Percentiles rank a stretch among this genome's conserved stretches.
These are phyloP conservation scores for Pythium rhizo-oryzae DNA, from an alignment of 352 stramenopile species.

Conservation along the genomic window DNA sequence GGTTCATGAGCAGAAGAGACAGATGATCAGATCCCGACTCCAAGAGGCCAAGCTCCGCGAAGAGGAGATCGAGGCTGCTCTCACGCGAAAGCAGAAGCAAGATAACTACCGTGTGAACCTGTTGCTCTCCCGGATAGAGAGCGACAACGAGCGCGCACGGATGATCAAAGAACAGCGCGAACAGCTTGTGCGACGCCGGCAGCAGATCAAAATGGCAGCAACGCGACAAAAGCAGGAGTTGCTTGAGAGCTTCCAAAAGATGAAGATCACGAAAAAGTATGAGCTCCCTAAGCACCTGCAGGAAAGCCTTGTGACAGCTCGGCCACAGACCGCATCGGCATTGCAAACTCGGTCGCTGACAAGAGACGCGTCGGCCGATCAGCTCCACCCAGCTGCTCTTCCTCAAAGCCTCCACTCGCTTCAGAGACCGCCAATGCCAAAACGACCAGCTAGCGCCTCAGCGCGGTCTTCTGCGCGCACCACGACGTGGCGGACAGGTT, in stretches of 20 bases:
- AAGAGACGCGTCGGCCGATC: constrained; percentile 15
- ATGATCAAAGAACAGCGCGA: constrained; percentile 62
- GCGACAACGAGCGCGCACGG: constrained; percentile 56
- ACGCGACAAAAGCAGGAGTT: constrained; percentile 69
- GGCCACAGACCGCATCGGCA: constrained; percentile 44
- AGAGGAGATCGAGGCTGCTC: constrained; percentile 72
- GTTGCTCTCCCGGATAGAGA: constrained; percentile 63
- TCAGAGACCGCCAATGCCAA: constrained; percentile 14
- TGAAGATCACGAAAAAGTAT: constrained; percentile 84
- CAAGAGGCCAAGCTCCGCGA: constrained; percentile 78
- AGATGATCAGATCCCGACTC: constrained; percentile 46
- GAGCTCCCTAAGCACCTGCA: constrained; percentile 58
- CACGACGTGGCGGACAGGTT: constrained; percentile 16
- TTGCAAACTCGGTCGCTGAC: constrained; percentile 43
- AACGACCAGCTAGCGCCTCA: constrained; percentile 42
- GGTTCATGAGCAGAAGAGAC: constrained; percentile 59
- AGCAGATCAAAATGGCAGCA: constrained; percentile 69
- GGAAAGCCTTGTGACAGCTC: constrained; percentile 25
- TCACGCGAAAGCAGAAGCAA: constrained; percentile 60
- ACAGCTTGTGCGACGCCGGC: constrained; percentile 52
- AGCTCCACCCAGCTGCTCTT: neutral
- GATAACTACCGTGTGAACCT: constrained; percentile 64
- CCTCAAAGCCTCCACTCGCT: constrained; percentile 1
- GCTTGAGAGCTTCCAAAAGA: constrained; percentile 80
- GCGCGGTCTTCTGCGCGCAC: constrained; percentile 23